Evolutionary conservation across 140 eudicot genomes (phyloP).

Genomic region (Artemisia princeps): DNA sequence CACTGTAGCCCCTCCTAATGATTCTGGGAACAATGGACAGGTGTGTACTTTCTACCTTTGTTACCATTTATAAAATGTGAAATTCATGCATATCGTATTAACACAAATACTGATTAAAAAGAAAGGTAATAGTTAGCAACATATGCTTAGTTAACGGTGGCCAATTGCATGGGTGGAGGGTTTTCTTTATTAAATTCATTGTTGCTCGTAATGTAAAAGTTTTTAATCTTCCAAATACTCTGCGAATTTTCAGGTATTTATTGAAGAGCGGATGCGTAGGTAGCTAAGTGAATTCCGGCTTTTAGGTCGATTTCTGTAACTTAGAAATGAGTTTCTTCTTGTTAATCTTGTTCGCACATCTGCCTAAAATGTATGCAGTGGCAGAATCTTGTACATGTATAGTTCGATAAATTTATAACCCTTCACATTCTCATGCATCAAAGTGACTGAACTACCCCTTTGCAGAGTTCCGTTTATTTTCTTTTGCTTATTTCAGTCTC

Average conservation of each 20-base stretch:
- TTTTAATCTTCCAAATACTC: neutral
- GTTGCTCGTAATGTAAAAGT: neutral
- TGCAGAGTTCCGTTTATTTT: constrained; percentile 10
- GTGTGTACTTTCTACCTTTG: constrained; percentile 24
- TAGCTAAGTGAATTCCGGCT: constrained; percentile 28
- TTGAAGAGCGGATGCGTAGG: constrained; percentile 51
- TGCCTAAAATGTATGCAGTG: constrained; percentile 36
- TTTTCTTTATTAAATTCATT: neutral
- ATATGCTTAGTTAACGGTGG: too few species aligned
- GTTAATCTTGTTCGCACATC: constrained; percentile 32
- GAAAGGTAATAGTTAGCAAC: too few species aligned
- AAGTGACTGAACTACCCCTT: constrained; percentile 29
- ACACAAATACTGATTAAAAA: too few species aligned
- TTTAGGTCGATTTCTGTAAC: constrained; percentile 40
- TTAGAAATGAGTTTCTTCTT: constrained; percentile 36
- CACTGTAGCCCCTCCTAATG: constrained; percentile 39
- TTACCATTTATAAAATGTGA: neutral
- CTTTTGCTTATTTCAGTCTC: constrained; percentile 5
- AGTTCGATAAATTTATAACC: constrained; percentile 39
- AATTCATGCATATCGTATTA: too few species aligned
- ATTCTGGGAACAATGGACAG: constrained; percentile 37
- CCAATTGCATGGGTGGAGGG: neutral
- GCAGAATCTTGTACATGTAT: constrained; percentile 61
- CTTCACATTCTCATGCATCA: constrained; percentile 26
- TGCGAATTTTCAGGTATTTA: constrained; percentile 46